A percentile compares a stretch with the other conserved stretches of the same genome.
phyloP scores from a whole-genome alignment of 352 stramenopile species.

The Globisporangium apiculatum region DNA sequence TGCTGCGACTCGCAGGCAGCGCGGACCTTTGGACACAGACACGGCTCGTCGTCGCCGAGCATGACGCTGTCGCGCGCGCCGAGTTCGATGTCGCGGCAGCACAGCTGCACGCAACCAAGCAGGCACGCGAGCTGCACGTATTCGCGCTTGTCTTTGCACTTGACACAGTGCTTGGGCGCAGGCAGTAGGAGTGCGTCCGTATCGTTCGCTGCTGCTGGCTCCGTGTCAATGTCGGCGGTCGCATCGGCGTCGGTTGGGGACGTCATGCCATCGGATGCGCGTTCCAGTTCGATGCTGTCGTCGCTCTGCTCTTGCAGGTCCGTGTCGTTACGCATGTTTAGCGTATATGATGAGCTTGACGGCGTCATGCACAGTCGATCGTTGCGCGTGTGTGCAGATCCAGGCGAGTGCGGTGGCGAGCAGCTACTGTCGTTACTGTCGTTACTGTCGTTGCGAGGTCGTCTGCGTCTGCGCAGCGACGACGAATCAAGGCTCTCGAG shows the following conservation, averaged over 20 bases:
- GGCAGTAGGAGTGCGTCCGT: not conserved
- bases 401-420: not conserved
- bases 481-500: not conserved
- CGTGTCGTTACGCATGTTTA: not conserved
- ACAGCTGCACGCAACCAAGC: conserved; percentile 8
- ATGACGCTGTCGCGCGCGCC: not conserved
- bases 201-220: not conserved
- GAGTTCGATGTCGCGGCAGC: not conserved
- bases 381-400: not conserved
- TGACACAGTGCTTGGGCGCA: not conserved
- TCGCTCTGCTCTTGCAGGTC: not conserved
- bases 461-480: conserved; percentile 1
- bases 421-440: not conserved
- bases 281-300: too few species aligned
- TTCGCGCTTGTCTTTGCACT: conserved; percentile 1
- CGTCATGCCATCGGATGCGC: too few species aligned
- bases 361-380: too few species aligned
- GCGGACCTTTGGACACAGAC: conserved; percentile 1
- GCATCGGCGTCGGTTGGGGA: too few species aligned
- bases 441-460: not conserved
- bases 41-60: not conserved
- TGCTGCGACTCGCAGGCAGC: not conserved
- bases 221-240: not conserved
- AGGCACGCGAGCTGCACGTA: conserved; percentile 1
- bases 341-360: not conserved